Base-by-base conservation (phyloP, 345 rosid genomes). In the Salix suchowensis region DNA sequence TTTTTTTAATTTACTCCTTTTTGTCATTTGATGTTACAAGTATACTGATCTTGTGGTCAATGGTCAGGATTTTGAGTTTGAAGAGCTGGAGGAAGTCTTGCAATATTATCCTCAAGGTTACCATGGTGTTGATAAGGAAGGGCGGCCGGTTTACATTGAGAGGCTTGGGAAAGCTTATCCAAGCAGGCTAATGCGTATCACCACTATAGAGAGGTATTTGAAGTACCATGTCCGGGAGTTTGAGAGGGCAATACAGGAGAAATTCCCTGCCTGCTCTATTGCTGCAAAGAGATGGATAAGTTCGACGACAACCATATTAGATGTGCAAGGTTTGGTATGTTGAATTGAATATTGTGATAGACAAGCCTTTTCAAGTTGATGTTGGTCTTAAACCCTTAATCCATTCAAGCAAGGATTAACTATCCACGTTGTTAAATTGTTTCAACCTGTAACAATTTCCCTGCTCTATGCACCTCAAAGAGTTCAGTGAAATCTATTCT, bases 51-150 rank as follows among this genome's bases (percentile, higher is more conserved):
- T 24, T 30, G 37, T 64, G 28, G 36, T 72, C 65, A 32, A 67
- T 77, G 23, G 36, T 50, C 79, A 95, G 99, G 99, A 93, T 89
- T 93, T 93, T 79, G 89, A 87, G 75, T 96, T 93, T 76, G 88
- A 93, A 72, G 99, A 96, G 88, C 83, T 89, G 80, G 99, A 93
- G 68, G 93, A 91, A 84, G 96, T 96, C 80, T 82, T 92, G 88
- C 96, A 88, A 78, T 85, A 90, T 84, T 96, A 96, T 80, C 98
- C 99, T 64, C 97, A 93, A 74, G 98, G 98, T 36, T 96, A 96
- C 85, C 99, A 96, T 80, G 98, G 99, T 75, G 96, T 92, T 77
- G 99, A 96, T 78, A 96, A 87, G 85, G 98, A 93, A 81, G 99
- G 99, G 68, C 88, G 98, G 61, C 99, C 99, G 30, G 85, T 96